Percentiles rank a stretch among this genome's conserved stretches.
Evolutionary conservation across 2,329 filamentous ascomycete genomes (phyloP).

Genomic region (Ophiostoma australiae): DNA sequence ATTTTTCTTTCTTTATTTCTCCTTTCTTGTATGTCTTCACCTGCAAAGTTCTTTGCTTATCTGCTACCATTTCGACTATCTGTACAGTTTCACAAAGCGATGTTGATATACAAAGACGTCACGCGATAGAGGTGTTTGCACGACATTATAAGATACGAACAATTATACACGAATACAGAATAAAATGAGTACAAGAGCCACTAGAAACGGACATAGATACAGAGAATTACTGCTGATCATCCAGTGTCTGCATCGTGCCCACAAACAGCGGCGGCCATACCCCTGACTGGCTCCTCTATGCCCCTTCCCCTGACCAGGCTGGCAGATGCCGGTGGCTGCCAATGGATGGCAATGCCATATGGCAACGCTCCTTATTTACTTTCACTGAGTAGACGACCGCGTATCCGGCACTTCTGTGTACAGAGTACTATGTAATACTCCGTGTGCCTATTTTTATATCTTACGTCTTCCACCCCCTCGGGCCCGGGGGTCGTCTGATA

Average conservation of each 20-base stretch:
- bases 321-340: background rate
- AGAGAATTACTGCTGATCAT: too few species aligned
- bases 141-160: background rate
- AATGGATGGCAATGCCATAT: background rate
- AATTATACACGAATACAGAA: background rate
- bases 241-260: background rate
- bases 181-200: too few species aligned
- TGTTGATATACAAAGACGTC: background rate
- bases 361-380: background rate
- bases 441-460: background rate
- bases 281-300: slow-evolving; percentile 4
- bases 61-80: background rate
- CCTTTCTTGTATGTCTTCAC: background rate
- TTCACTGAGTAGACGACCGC: too few species aligned
- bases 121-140: background rate
- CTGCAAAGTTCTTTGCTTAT: too few species aligned
- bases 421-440: background rate
- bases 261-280: background rate
- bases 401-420: background rate
- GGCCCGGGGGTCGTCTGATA: background rate
- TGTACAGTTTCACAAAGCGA: background rate
- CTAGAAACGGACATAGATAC: too few species aligned
- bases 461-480: background rate
- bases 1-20: background rate
- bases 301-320: background rate